These are phyloP conservation scores for Saccharomycopsis sp. DNA, from an alignment of 805 yeast genomes.

Conservation along the genomic window DNA sequence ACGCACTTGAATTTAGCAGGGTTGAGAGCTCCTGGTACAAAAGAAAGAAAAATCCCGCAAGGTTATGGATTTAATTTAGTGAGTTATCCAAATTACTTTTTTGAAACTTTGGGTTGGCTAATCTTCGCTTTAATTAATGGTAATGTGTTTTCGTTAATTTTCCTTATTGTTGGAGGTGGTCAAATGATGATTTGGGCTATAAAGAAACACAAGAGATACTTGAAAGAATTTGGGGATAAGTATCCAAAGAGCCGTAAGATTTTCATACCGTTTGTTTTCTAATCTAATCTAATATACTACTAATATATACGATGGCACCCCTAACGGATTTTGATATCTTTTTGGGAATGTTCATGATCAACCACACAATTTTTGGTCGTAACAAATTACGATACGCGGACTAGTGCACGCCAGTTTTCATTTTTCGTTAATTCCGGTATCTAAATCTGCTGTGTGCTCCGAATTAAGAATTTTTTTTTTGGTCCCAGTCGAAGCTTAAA, in stretches of 20 bases:
- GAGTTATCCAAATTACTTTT: slow-evolving; percentile 92
- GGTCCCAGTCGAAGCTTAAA: too few relatives aligned
- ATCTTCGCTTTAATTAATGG: slow-evolving; percentile 62
- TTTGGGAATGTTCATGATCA: too few relatives aligned
- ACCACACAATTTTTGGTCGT: too few relatives aligned
- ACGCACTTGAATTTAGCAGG: slow-evolving; percentile 58
- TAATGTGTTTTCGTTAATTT: slow-evolving; percentile 70
- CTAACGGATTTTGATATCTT: too few relatives aligned
- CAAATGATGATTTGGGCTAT: slow-evolving; percentile 94
- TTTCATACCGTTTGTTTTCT: slow-evolving; percentile 68
- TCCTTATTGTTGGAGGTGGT: slow-evolving; percentile 58
- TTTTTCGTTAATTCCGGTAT: too few relatives aligned
- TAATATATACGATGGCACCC: too few relatives aligned
- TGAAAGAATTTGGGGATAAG: slow-evolving; percentile 62
- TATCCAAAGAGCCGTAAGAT: slow-evolving; percentile 79
- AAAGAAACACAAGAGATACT: slow-evolving; percentile 68
- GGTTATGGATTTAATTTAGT: slow-evolving; percentile 80
- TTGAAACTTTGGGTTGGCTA: slow-evolving; percentile 76
- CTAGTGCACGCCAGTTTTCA: too few relatives aligned
- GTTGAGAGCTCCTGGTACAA: slow-evolving; percentile 47
- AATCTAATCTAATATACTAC: slow-evolving; percentile 15
- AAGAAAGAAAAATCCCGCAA: slow-evolving; percentile 61
- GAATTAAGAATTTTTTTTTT: too few relatives aligned
- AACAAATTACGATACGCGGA: too few relatives aligned
- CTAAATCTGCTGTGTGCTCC: too few relatives aligned